Base-by-base conservation (phyloP, 1,284 basidiomycete species). In the Ganoderma resinaceum region DNA sequence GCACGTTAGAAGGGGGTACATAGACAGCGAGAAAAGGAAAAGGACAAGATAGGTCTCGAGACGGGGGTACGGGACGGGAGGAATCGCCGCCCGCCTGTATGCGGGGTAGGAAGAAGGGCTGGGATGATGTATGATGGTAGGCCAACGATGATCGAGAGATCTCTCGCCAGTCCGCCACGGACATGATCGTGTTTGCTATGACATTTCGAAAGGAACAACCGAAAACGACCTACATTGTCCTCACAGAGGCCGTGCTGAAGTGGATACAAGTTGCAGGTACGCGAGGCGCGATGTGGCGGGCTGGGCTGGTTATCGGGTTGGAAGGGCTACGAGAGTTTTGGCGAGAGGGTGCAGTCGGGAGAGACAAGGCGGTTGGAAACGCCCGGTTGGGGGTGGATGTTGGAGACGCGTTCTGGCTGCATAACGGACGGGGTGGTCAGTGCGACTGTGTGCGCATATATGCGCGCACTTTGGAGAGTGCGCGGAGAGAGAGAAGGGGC, bases 161-260 rank as follows among this genome's bases (percentile, higher is more conserved):
- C 66, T 70, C 71, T 71, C 62, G 61, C 66, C 69, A 60, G 61
- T n/a, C 70, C 49, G 67, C 70, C 66, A 67, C 67, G 70, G 63
- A 49, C 63, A 69, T 71, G 63, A 69, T 59, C 52, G 5, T n/a
- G 61, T 55, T 52, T 26, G 57, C 59, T 43, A 60, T 66, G 66
- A 68, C 67, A 67, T 58, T 65, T 53, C 29, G n/a, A 61, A 58
- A 55, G 40, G 31, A 3, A 65, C 29, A 9, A 52, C 37, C 20
- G 63, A 55, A 37, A 43, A 23, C 33, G 52, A 70, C 69, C 66
- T 71, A 68, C 67, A 60, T 68, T 43, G 35, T 42, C 53, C 31
- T 16, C 31, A 35, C 42, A 6, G 31, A 16, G n/a, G 20, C 16
- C 2, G 31, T 31, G 61, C 31, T 12, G 20, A 31, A n/a, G 35